These are phyloP conservation scores for Patellifolia procumbens DNA, from an alignment of 179 eudicot genomes.

Conservation along the genomic window DNA sequence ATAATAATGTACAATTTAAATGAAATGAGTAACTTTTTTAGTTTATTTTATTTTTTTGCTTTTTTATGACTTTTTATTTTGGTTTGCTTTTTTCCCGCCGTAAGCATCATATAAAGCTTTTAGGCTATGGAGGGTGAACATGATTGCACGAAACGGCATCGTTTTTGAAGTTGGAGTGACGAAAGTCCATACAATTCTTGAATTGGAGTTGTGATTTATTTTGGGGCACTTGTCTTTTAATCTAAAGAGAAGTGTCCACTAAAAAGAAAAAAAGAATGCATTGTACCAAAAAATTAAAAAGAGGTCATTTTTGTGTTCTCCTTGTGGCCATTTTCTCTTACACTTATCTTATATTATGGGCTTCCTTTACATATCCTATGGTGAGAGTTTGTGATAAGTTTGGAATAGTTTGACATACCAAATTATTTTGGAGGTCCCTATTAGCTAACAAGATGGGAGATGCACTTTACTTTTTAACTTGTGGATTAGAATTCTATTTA, in stretches of 20 bases:
- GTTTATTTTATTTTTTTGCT: neutral
- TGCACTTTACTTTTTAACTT: conserved; percentile 17
- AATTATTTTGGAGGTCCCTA: conserved; percentile 10
- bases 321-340: conserved; percentile 16
- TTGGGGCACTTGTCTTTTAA: conserved; percentile 22
- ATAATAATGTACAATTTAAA: neutral
- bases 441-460: conserved; percentile 12
- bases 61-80: neutral
- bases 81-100: conserved; percentile 30
- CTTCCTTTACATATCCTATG: conserved; percentile 6
- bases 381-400: conserved; percentile 21
- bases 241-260: conserved; percentile 19
- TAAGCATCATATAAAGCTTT: conserved; percentile 31
- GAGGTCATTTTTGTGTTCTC: conserved; percentile 16
- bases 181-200: conserved; percentile 18
- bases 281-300: neutral
- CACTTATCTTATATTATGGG: neutral
- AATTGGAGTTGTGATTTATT: conserved; percentile 1
- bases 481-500: neutral
- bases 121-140: conserved; percentile 10
- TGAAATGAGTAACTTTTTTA: neutral
- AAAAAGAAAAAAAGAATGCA: conserved; percentile 30
- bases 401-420: conserved; percentile 25
- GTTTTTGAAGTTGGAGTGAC: conserved; percentile 34
- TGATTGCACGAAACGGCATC: conserved; percentile 32